Conservation (phyloP, 2,329 filamentous ascomycete genomes). For the Sordariomycetes sp. region DNA sequence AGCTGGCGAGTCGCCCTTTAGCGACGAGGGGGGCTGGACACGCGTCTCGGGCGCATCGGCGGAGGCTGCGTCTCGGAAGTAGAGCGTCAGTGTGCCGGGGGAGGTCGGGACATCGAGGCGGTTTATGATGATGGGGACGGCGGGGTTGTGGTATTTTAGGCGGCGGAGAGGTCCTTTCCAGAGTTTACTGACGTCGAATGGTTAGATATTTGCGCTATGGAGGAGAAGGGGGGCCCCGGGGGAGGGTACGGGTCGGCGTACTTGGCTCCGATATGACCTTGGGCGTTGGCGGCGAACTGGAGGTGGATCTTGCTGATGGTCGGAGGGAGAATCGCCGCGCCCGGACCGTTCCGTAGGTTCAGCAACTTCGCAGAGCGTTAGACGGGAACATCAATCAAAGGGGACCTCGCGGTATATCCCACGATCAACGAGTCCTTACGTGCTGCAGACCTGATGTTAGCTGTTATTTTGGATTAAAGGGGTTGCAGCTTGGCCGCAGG, state of each 20-base stretch:
- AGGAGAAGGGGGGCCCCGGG: background rate
- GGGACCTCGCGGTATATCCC: slow-evolving; percentile 4
- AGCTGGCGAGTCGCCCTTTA: slow-evolving; percentile 30
- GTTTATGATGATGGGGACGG: slow-evolving; percentile 69
- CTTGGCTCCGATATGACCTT: slow-evolving; percentile 63
- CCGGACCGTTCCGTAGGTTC: slow-evolving; percentile 64
- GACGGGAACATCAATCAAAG: slow-evolving; percentile 7
- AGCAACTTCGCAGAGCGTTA: slow-evolving; percentile 41
- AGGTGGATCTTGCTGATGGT: slow-evolving; percentile 65
- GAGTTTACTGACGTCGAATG: slow-evolving; percentile 57
- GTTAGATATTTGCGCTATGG: slow-evolving; percentile 9
- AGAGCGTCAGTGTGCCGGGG: slow-evolving; percentile 51
- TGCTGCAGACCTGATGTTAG: slow-evolving; percentile 20
- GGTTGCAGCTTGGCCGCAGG: background rate
- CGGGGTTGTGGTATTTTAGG: slow-evolving; percentile 89
- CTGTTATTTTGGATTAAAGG: too few relatives aligned
- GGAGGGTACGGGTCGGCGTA: slow-evolving; percentile 22
- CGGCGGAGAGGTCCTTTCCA: slow-evolving; percentile 72
- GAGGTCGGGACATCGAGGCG: slow-evolving; percentile 44
- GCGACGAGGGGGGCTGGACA: slow-evolving; percentile 32
- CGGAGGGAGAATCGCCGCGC: slow-evolving; percentile 67
- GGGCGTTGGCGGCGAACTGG: slow-evolving; percentile 50
- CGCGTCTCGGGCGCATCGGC: slow-evolving; percentile 14
- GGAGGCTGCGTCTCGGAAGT: slow-evolving; percentile 33
- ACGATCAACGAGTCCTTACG: slow-evolving; percentile 18